Base-by-base conservation (phyloP, 2,329 filamentous ascomycete species). In the Trichophyton schoenleinii region DNA sequence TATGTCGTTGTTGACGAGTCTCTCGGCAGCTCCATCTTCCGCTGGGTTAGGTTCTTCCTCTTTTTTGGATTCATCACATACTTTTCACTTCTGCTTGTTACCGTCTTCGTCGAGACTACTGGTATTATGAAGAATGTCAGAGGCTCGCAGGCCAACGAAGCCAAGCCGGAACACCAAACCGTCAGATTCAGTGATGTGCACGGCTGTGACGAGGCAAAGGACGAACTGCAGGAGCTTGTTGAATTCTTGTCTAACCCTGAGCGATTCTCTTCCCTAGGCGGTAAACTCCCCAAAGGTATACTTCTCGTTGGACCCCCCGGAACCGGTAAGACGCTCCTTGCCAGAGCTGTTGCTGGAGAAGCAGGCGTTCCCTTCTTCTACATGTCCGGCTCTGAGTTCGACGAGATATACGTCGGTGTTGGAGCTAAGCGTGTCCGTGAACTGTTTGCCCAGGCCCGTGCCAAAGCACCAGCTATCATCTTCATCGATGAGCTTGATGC, bases 341-440 rank as follows among this genome's bases (percentile, higher is more conserved):
- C 94, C 65, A 87, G 94, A 69, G 95, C 94, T 61, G 94, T 99
- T 63, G 94, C 94, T 57, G 94, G 94, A 59, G 94, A 99, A 78
- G 91, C 94, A 60, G 94, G 92, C 61, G 94, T 99, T 18, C 94
- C 94, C 1, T 99, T 99, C 81, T 99, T 97, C 81, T 99, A 96
- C 81, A 97, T 99, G 92, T 99, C 94, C 70, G 94, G 94, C 58
- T 95, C 90, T 62, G 94, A 99, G 73, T 99, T 99, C 71, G 94
- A 99, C 70, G 94, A 99, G 75, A 87, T 99, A 59, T 99, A 96
- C 70, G 95, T 99, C 41, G 94, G 94, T 71, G 94, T 99, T 60
- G 91, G 91, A 71, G 91, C 91, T 53, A 96, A 99, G 80, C 88
- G 94, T 70, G 92, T 99, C 57, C 89, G 94, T 63, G 94, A 96